Evolutionary conservation across 1,139 yeast species (phyloP).

Genomic region (Suhomyces bribrorum): DNA sequence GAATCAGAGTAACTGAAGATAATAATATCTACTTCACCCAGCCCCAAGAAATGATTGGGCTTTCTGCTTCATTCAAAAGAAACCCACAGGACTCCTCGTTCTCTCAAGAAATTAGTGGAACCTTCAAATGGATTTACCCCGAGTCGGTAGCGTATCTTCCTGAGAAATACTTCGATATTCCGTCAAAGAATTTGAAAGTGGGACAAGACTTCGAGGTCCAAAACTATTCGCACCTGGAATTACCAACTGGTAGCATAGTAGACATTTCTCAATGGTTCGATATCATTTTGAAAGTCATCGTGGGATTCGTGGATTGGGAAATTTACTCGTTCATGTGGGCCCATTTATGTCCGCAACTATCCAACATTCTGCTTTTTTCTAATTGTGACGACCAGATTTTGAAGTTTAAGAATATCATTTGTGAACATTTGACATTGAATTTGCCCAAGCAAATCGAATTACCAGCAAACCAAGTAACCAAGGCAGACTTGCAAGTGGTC

Average conservation of each 20-base stretch:
- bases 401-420: constrained; percentile 49
- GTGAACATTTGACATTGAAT: constrained; percentile 60
- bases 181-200: constrained; percentile 18
- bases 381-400: constrained; percentile 47
- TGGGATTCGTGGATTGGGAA: constrained; percentile 68
- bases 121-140: constrained; percentile 59
- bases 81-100: constrained; percentile 33
- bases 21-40: constrained; percentile 50
- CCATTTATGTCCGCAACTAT: constrained; percentile 71
- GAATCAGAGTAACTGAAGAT: constrained; percentile 55
- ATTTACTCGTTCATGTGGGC: constrained; percentile 66
- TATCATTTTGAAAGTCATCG: constrained; percentile 51
- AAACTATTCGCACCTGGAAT: background rate
- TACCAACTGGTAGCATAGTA: constrained; percentile 20
- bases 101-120: constrained; percentile 12
- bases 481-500: constrained; percentile 67
- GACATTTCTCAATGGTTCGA: constrained; percentile 57
- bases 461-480: constrained; percentile 46
- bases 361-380: constrained; percentile 59
- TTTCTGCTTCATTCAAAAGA: constrained; percentile 60
- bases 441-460: constrained; percentile 46
- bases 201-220: background rate
- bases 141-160: constrained; percentile 55
- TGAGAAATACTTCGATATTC: constrained; percentile 37
- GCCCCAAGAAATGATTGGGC: constrained; percentile 67